Conservation (phyloP, 2,329 filamentous ascomycete species). For the Verticillium zaregamsianum region DNA sequence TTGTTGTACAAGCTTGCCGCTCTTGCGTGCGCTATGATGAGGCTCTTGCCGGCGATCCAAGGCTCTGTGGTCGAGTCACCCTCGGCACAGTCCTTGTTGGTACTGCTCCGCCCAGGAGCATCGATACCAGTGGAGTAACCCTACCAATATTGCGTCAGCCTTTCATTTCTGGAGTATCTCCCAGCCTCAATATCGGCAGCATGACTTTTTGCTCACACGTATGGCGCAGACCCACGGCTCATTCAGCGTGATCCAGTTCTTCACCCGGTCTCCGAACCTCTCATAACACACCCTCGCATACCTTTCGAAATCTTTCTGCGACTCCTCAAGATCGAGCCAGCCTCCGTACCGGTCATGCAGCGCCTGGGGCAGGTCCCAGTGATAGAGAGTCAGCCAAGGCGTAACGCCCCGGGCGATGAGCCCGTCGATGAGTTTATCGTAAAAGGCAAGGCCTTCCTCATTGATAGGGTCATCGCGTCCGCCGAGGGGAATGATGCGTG, state of each 20-base stretch:
- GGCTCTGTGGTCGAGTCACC: constrained; percentile 75
- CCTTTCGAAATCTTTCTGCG: constrained; percentile 73
- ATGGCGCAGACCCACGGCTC: constrained; percentile 84
- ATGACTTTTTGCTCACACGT: constrained; percentile 31
- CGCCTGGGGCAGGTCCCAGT: constrained; percentile 82
- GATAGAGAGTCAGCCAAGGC: constrained; percentile 81
- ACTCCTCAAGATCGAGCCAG: constrained; percentile 75
- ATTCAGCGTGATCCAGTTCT: constrained; percentile 88
- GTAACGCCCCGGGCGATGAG: constrained; percentile 71
- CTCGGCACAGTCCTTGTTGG: constrained; percentile 63
- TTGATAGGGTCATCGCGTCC: constrained; percentile 80
- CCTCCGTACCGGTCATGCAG: constrained; percentile 80
- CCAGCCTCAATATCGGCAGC: not conserved
- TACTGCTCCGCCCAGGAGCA: constrained; percentile 61
- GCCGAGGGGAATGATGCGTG: constrained; percentile 77
- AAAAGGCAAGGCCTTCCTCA: constrained; percentile 71
- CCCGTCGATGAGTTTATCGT: constrained; percentile 74
- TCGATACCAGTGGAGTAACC: constrained; percentile 76
- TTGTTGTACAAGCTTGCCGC: constrained; percentile 80
- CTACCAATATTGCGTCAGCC: not conserved
- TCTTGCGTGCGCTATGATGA: constrained; percentile 75
- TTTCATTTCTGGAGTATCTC: not conserved
- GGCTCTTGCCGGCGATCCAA: constrained; percentile 78
- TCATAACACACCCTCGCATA: constrained; percentile 76
- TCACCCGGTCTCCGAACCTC: constrained; percentile 64